Conservation (phyloP, 2,329 filamentous ascomycete genomes). For the Alternaria angustiovoidea region DNA sequence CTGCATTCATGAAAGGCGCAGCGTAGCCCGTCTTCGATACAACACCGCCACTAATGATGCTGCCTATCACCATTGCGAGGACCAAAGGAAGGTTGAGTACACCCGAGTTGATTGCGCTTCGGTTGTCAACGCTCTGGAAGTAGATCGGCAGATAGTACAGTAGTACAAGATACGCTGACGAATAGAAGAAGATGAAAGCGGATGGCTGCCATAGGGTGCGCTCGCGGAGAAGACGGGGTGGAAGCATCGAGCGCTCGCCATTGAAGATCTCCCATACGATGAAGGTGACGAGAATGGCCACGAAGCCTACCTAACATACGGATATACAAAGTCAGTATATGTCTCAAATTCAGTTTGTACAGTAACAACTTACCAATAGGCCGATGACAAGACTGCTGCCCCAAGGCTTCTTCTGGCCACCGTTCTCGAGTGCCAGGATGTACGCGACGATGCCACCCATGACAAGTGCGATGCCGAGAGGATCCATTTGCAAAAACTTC, state of each 20-base stretch:
- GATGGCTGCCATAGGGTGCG: constrained; percentile 46
- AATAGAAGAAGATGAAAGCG: constrained; percentile 49
- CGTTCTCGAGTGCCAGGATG: constrained; percentile 59
- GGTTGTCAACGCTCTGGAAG: constrained; percentile 56
- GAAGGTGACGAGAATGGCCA: constrained; percentile 49
- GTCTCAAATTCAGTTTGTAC: neutral
- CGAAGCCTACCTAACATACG: constrained; percentile 48
- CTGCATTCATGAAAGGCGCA: constrained; percentile 42
- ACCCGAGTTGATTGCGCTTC: constrained; percentile 50
- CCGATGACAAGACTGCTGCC: constrained; percentile 54
- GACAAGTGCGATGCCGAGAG: constrained; percentile 51
- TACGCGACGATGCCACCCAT: constrained; percentile 52
- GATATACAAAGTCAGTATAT: neutral
- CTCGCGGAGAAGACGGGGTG: constrained; percentile 50
- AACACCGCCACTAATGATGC: constrained; percentile 2
- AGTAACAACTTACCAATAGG: constrained; percentile 32
- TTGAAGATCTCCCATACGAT: constrained; percentile 47
- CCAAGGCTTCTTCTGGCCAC: constrained; percentile 42
- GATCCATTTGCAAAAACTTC: constrained; percentile 57
- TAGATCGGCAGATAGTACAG: constrained; percentile 60
- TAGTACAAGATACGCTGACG: constrained; percentile 49
- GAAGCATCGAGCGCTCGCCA: constrained; percentile 53
- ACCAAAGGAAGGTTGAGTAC: constrained; percentile 55
- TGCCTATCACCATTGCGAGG: constrained; percentile 36
- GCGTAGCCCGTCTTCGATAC: constrained; percentile 45